Percentiles rank a stretch among this genome's conserved stretches.
These are phyloP conservation scores for Adansonia grandidieri DNA, from an alignment of 441 rosid genomes.

Conservation along the genomic window DNA sequence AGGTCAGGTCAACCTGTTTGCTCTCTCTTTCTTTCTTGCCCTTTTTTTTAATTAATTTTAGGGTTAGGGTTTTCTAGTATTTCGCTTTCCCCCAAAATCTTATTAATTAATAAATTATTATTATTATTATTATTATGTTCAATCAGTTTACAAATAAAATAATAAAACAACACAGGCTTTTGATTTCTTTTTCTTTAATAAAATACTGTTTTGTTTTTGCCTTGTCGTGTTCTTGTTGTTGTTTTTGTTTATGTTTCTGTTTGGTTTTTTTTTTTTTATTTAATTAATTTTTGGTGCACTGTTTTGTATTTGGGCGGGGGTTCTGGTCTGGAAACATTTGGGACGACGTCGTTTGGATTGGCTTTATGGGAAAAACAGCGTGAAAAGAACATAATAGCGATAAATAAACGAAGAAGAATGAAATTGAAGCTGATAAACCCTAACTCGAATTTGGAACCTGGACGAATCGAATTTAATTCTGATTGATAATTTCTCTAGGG, in stretches of 20 bases:
- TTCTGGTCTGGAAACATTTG: neutral
- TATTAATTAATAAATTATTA: neutral
- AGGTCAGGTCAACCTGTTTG: slow-evolving; percentile 16
- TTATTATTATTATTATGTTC: too few species aligned
- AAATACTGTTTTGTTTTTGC: neutral
- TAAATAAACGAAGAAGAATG: neutral
- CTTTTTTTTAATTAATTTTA: neutral
- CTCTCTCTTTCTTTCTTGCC: neutral
- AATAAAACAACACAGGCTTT: neutral
- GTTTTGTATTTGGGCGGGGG: neutral
- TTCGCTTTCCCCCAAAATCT: neutral
- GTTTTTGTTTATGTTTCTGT: neutral
- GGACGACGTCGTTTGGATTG: neutral
- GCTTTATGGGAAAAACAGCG: neutral
- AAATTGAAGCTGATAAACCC: neutral
- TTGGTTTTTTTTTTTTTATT: neutral
- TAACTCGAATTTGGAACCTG: neutral
- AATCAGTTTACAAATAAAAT: neutral
- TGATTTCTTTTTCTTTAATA: neutral
- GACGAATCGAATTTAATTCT: neutral
- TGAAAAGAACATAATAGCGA: neutral
- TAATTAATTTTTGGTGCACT: neutral
- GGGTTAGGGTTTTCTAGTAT: neutral
- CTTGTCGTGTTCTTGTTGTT: neutral
- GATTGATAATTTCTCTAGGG: neutral